phyloP scores from a whole-genome alignment of 495 filamentous ascomycete species.

The Tuber aestivum region DNA sequence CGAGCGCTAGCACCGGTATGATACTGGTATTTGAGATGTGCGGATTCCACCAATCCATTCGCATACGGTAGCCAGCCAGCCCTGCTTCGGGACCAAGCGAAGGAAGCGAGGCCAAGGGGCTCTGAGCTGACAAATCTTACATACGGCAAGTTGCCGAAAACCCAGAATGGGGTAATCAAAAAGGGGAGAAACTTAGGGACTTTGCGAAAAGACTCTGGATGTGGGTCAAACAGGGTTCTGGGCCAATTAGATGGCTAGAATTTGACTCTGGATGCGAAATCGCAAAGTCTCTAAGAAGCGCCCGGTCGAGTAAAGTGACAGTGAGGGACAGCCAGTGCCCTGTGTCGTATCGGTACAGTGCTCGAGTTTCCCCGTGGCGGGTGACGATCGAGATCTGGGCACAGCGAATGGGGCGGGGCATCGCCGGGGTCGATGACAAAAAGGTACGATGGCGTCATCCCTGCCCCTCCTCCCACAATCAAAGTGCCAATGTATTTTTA shows the following conservation, averaged over 20 bases:
- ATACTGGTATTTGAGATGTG: neutral
- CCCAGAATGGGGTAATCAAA: neutral
- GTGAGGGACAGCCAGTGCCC: neutral
- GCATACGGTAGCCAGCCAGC: neutral
- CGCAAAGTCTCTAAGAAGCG: no score
- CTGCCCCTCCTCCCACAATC: constrained; percentile 6
- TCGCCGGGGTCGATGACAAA: constrained; percentile 17
- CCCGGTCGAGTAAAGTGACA: neutral
- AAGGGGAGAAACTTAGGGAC: no score
- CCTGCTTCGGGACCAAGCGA: neutral
- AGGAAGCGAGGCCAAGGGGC: neutral
- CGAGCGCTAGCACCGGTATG: no score
- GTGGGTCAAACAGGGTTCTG: no score
- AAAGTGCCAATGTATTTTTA: neutral
- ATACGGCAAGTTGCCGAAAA: neutral
- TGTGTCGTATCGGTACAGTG: neutral
- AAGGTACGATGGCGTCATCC: constrained; percentile 25
- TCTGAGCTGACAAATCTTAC: neutral
- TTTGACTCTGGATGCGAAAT: no score
- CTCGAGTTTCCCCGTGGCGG: no score
- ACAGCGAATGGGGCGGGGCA: neutral
- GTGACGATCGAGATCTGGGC: neutral
- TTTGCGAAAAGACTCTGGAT: neutral
- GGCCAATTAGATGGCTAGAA: no score
- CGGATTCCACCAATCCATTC: neutral